phyloP scores from a whole-genome alignment of 805 yeast genomes.

The Nakazawaea laoshanensis region DNA sequence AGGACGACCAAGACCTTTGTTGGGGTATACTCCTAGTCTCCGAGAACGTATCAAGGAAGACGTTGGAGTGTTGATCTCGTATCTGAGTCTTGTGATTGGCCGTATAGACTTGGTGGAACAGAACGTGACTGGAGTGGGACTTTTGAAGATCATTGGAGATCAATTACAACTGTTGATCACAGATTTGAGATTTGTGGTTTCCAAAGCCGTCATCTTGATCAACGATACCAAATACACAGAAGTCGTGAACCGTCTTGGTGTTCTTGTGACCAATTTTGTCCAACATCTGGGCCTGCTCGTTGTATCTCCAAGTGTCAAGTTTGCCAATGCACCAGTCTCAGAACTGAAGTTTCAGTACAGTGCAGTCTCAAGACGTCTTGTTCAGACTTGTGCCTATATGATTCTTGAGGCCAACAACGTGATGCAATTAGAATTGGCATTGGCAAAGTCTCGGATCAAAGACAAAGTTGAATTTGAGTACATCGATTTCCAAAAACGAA shows the following conservation, averaged over 20 bases:
- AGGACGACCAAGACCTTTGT: slow-evolving; percentile 31
- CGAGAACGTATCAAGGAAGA: slow-evolving; percentile 57
- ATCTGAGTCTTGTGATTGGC: slow-evolving; percentile 64
- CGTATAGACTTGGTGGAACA: slow-evolving; percentile 71
- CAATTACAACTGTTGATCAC: slow-evolving; percentile 58
- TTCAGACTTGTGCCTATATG: slow-evolving; percentile 4
- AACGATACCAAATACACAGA: neutral
- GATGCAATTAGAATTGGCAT: slow-evolving; percentile 1
- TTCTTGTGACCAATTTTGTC: slow-evolving; percentile 1
- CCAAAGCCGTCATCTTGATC: neutral
- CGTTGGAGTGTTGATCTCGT: slow-evolving; percentile 44
- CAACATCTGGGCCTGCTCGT: neutral
- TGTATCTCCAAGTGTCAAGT: neutral
- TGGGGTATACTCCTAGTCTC: slow-evolving; percentile 52
- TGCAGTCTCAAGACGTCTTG: neutral
- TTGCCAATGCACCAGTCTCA: neutral
- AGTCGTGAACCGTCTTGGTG: neutral
- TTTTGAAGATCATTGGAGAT: slow-evolving; percentile 56
- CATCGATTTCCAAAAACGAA: slow-evolving; percentile 53
- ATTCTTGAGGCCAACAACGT: slow-evolving; percentile 5
- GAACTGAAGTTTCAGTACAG: neutral
- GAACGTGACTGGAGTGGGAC: slow-evolving; percentile 60
- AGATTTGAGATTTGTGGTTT: slow-evolving; percentile 27
- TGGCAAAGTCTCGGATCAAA: slow-evolving; percentile 1
- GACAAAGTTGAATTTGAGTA: slow-evolving; percentile 21